These are phyloP conservation scores for Plasmodium malariae DNA, from an alignment of 169 alveolate species.

Conservation along the genomic window DNA sequence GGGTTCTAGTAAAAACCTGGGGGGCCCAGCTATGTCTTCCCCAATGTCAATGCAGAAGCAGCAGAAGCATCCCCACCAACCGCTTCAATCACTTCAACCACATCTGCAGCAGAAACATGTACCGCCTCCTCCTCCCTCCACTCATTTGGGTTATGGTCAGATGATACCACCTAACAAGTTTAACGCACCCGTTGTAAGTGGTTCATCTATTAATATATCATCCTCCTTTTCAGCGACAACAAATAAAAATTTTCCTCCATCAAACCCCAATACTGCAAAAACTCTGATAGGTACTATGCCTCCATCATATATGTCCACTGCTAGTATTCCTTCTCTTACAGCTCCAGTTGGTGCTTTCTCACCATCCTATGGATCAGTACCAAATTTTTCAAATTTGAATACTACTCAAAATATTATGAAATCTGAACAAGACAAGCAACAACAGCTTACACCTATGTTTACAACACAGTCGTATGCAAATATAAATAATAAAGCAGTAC, in stretches of 20 bases:
- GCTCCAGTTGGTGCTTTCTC: slow-evolving; percentile 22
- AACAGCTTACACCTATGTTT: slow-evolving; percentile 8
- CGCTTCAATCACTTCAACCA: too few relatives aligned
- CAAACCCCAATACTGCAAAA: not conserved
- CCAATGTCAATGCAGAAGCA: too few relatives aligned
- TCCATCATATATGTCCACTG: not conserved
- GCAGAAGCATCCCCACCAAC: slow-evolving; percentile 1
- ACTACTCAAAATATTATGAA: slow-evolving; percentile 1
- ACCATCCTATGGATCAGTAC: slow-evolving; percentile 8
- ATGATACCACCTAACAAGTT: too few relatives aligned
- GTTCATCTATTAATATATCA: not conserved
- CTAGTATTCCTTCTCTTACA: slow-evolving; percentile 1
- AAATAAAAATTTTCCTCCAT: not conserved
- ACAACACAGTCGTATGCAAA: slow-evolving; percentile 34
- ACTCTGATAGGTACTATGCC: slow-evolving; percentile 1
- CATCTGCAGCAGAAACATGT: too few relatives aligned
- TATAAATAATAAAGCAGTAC: slow-evolving; percentile 23
- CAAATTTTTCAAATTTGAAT: slow-evolving; percentile 3
- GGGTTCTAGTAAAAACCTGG: not conserved
- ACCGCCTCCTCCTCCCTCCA: too few relatives aligned
- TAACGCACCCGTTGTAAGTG: too few relatives aligned
- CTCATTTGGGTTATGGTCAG: too few relatives aligned
- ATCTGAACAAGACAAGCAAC: slow-evolving; percentile 5
- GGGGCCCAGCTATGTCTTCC: not conserved
- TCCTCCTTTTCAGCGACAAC: too few relatives aligned